These are phyloP conservation scores for Ceratocystis albifundus DNA, from an alignment of 2,329 filamentous ascomycete genomes.

Conservation along the genomic window DNA sequence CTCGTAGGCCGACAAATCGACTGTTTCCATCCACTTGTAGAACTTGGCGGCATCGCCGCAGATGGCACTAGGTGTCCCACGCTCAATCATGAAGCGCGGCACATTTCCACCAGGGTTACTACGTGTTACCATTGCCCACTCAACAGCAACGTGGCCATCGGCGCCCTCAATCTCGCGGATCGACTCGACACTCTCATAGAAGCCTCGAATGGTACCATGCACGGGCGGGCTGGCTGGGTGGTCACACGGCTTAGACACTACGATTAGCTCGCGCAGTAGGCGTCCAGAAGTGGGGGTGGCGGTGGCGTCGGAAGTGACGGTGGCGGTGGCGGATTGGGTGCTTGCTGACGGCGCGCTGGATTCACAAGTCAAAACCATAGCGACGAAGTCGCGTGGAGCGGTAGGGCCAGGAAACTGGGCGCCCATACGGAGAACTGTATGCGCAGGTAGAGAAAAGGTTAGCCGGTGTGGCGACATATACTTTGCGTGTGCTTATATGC, in stretches of 20 bases:
- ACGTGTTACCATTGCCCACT: constrained; percentile 88
- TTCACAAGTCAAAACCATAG: constrained; percentile 52
- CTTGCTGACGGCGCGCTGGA: constrained; percentile 19
- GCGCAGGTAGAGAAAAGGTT: constrained; percentile 17
- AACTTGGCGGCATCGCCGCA: constrained; percentile 70
- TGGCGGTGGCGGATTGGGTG: neutral
- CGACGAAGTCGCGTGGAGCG: constrained; percentile 77
- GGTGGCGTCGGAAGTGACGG: neutral
- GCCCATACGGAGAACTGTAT: constrained; percentile 66
- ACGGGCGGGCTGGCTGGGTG: constrained; percentile 62
- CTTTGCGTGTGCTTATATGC: neutral
- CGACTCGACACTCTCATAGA: constrained; percentile 85
- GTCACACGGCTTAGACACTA: constrained; percentile 72
- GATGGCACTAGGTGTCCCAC: constrained; percentile 72
- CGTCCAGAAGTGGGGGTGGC: constrained; percentile 15
- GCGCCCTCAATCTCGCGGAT: constrained; percentile 59
- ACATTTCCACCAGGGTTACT: constrained; percentile 83
- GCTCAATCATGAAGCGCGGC: constrained; percentile 81
- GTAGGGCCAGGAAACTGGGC: constrained; percentile 86
- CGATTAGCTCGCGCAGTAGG: constrained; percentile 62
- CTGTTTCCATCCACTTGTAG: constrained; percentile 51
- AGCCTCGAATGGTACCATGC: constrained; percentile 65
- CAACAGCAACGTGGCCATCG: constrained; percentile 35
- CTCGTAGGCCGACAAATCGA: constrained; percentile 13
- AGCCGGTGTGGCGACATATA: neutral